Conservation (phyloP, 352 stramenopile species). For the Halophytophthora polymorphica region DNA sequence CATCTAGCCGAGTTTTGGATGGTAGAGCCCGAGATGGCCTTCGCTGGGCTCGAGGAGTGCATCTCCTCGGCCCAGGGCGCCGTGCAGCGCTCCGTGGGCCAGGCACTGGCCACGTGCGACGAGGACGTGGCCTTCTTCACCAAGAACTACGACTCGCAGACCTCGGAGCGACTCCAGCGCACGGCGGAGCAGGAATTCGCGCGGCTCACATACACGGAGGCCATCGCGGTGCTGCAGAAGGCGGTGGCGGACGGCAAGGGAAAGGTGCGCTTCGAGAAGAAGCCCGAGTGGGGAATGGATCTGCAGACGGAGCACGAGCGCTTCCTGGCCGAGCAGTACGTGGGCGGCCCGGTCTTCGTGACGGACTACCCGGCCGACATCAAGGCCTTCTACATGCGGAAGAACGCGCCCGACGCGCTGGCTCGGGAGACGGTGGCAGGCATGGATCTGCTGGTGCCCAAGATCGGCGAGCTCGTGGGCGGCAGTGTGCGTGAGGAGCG, state of each 20-base stretch:
- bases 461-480: constrained; percentile 95
- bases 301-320: constrained; percentile 97
- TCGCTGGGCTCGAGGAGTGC: constrained; percentile 76
- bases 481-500: constrained; percentile 95
- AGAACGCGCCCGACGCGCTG: constrained; percentile 80
- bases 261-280: constrained; percentile 78
- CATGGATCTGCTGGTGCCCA: constrained; percentile 97
- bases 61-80: constrained; percentile 94
- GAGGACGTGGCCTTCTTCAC: constrained; percentile 94
- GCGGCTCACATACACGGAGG: constrained; percentile 93
- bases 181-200: constrained; percentile 88
- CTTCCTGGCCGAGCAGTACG: constrained; percentile 90
- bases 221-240: constrained; percentile 92
- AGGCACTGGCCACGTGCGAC: constrained; percentile 78
- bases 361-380: constrained; percentile 98
- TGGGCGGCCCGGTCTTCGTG: constrained; percentile 91
- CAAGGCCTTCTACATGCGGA: constrained; percentile 99
- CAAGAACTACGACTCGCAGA: constrained; percentile 85
- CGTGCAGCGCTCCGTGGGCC: constrained; percentile 85
- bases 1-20: constrained; percentile 99
- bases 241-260: constrained; percentile 26
- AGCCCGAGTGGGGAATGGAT: constrained; percentile 93
- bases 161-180: constrained; percentile 82
- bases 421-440: constrained; percentile 94
- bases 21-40: constrained; percentile 95